phyloP scores from a whole-genome alignment of 768 basidiomycete species.

The Neoboletus brunneissimus region DNA sequence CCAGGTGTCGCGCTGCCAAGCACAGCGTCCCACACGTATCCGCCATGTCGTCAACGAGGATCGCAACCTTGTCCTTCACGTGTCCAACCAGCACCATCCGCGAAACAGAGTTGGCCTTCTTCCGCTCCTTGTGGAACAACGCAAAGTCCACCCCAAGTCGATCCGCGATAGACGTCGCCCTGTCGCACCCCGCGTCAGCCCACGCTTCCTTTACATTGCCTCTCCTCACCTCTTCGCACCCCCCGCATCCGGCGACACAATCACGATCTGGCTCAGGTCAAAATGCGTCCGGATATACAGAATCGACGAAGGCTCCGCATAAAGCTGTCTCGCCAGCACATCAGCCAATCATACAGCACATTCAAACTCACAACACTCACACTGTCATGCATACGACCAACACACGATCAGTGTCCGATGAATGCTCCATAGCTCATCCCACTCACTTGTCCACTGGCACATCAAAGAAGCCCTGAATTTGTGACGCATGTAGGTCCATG shows the following conservation, averaged over 20 bases:
- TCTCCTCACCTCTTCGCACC: conserved; percentile 85
- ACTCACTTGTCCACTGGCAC: conserved; percentile 99
- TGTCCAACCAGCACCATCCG: conserved; percentile 95
- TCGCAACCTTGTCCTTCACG: conserved; percentile 88
- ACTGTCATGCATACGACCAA: conserved; percentile 30
- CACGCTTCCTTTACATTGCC: neutral
- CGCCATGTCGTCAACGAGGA: conserved; percentile 98
- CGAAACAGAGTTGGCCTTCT: conserved; percentile 93
- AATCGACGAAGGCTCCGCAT: conserved; percentile 93
- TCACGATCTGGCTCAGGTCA: conserved; percentile 79
- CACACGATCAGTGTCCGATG: conserved; percentile 13
- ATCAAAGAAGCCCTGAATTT: conserved; percentile 99
- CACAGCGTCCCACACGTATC: conserved; percentile 95
- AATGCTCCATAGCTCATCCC: neutral
- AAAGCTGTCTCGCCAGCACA: conserved; percentile 53
- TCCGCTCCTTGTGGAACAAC: conserved; percentile 98
- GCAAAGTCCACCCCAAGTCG: conserved; percentile 96
- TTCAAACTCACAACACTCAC: conserved; percentile 40
- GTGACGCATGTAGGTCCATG: conserved; percentile 98
- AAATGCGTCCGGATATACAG: conserved; percentile 94
- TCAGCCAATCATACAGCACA: conserved; percentile 20
- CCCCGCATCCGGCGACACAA: conserved; percentile 97
- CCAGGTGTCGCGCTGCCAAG: conserved; percentile 83
- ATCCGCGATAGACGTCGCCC: conserved; percentile 96
- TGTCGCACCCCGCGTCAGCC: conserved; percentile 35